Conservation (phyloP, 2,329 filamentous ascomycete genomes). For the Alternaria arbusti region DNA sequence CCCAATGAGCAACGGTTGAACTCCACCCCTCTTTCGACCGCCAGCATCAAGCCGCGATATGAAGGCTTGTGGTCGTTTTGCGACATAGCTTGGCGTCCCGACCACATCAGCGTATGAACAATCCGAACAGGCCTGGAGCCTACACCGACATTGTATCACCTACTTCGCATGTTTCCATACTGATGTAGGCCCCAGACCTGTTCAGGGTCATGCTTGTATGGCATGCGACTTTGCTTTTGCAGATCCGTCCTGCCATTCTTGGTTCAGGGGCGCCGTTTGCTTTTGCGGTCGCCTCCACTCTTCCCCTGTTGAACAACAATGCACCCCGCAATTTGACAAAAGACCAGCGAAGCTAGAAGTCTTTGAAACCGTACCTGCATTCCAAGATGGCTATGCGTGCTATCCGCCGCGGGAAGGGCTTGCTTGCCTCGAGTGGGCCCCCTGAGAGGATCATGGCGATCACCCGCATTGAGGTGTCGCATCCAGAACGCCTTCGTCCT, state of each 20-base stretch:
- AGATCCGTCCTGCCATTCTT: neutral
- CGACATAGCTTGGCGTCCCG: neutral
- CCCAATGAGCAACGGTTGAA: neutral
- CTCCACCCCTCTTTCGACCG: neutral
- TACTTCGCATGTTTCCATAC: neutral
- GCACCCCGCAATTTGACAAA: neutral
- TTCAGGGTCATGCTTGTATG: neutral
- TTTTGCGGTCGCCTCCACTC: neutral
- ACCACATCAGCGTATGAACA: neutral
- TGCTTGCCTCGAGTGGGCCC: neutral
- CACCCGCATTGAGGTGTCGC: neutral
- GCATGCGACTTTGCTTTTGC: neutral
- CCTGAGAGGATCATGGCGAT: neutral
- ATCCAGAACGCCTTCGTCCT: neutral
- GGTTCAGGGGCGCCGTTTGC: neutral
- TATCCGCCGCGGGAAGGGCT: neutral
- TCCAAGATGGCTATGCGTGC: neutral
- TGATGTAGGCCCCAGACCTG: neutral
- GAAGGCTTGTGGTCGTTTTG: neutral
- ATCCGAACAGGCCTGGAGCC: neutral
- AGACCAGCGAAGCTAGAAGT: neutral
- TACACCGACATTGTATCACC: neutral
- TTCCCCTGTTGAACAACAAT: constrained; percentile 1
- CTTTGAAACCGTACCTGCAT: neutral
- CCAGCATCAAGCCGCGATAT: neutral